Evolutionary conservation across 306 rosid genomes (phyloP).

Genomic region (Quercus engelmannii): DNA sequence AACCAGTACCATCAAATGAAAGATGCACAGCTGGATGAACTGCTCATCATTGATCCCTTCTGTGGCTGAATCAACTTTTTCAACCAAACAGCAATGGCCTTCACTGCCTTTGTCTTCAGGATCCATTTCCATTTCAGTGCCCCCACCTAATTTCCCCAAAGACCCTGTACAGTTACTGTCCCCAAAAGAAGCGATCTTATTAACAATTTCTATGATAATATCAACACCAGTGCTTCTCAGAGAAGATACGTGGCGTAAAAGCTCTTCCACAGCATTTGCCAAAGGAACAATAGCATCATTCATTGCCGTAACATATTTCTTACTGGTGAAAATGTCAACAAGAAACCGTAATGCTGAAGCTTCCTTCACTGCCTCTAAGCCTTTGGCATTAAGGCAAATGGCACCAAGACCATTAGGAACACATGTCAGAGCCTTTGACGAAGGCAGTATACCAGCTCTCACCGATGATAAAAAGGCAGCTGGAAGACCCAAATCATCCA

Average conservation of each 20-base stretch:
- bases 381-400: constrained; percentile 88
- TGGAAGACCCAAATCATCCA: constrained; percentile 95
- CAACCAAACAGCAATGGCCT: constrained; percentile 44
- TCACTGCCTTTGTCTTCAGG: constrained; percentile 61
- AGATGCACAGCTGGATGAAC: constrained; percentile 67
- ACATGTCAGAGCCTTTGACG: constrained; percentile 85
- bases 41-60: constrained; percentile 73
- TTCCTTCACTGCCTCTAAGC: constrained; percentile 84
- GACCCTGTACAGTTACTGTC: constrained; percentile 42
- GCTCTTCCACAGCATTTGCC: constrained; percentile 95
- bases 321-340: constrained; percentile 79
- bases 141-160: constrained; percentile 58
- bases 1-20: constrained; percentile 89
- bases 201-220: constrained; percentile 75
- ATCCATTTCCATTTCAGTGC: constrained; percentile 84
- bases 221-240: constrained; percentile 86
- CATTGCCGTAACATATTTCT: constrained; percentile 76
- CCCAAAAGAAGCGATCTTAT: constrained; percentile 64
- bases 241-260: constrained; percentile 85
- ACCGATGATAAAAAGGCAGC: constrained; percentile 87
- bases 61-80: constrained; percentile 46
- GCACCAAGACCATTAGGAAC: constrained; percentile 97
- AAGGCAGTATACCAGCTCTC: constrained; percentile 77
- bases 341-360: constrained; percentile 67
- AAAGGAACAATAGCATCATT: constrained; percentile 93